Evolutionary conservation across 2,329 filamentous ascomycete genomes (phyloP).

Genomic region (Didymosphaeria variabile): DNA sequence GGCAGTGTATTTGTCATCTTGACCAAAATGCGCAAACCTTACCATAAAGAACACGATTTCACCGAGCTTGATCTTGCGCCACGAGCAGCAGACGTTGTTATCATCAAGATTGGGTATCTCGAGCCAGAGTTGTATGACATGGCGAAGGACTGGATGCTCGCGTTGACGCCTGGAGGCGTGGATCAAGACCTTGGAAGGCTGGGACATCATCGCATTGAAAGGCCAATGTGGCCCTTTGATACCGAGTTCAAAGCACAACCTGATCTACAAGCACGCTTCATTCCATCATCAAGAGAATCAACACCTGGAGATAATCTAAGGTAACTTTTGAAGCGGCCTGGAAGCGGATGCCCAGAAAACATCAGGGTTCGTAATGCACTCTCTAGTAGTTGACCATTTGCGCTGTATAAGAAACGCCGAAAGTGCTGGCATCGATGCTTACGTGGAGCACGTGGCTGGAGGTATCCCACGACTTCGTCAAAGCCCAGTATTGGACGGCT

Average conservation of each 20-base stretch:
- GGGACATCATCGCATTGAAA: slow-evolving; percentile 5
- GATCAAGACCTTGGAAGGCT: slow-evolving; percentile 11
- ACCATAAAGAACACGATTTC: slow-evolving; percentile 13
- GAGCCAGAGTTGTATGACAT: slow-evolving; percentile 15
- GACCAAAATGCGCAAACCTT: slow-evolving; percentile 15
- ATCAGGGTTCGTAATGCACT: no score
- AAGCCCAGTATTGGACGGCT: no score
- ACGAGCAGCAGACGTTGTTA: slow-evolving; percentile 1
- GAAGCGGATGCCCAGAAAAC: no score
- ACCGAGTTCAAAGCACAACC: not conserved
- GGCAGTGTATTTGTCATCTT: slow-evolving; percentile 57
- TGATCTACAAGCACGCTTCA: not conserved
- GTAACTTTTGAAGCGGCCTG: no score
- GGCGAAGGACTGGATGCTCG: slow-evolving; percentile 14
- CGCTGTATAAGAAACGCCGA: no score
- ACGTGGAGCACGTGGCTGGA: no score
- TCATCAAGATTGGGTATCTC: slow-evolving; percentile 10
- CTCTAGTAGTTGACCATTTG: no score
- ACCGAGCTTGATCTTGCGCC: slow-evolving; percentile 2
- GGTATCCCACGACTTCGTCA: no score
- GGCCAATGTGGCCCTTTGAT: slow-evolving; percentile 12
- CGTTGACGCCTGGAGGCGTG: slow-evolving; percentile 13
- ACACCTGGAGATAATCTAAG: no score
- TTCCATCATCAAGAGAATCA: not conserved
- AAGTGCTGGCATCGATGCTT: no score